Conservation (phyloP, 148 eudicot species). For the Rhododendron griersonianum region DNA sequence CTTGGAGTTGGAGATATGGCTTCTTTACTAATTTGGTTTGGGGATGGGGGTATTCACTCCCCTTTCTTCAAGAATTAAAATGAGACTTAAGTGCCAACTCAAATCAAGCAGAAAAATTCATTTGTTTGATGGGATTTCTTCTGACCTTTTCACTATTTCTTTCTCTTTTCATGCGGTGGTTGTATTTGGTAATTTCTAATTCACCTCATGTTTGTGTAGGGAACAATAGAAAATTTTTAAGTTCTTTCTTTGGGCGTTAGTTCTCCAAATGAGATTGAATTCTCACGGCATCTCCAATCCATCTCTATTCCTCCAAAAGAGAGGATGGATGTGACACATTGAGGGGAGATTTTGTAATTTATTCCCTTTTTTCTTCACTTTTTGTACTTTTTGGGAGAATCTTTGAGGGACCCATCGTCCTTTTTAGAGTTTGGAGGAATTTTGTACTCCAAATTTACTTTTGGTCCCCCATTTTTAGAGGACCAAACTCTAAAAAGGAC, state of each 20-base stretch:
- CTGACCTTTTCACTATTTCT: not conserved
- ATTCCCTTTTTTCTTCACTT: too few relatives aligned
- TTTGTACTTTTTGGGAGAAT: too few relatives aligned
- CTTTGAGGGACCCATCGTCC: too few relatives aligned
- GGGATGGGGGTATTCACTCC: not conserved
- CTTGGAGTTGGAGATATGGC: not conserved
- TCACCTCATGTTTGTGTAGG: not conserved
- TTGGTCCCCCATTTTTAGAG: too few relatives aligned
- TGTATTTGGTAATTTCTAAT: not conserved
- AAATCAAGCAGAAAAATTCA: not conserved
- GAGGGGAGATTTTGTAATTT: too few relatives aligned
- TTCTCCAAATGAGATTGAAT: not conserved
- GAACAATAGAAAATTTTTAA: not conserved
- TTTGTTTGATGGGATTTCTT: constrained; percentile 4
- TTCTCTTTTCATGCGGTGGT: too few relatives aligned
- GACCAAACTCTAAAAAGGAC: too few relatives aligned
- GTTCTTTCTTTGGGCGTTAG: not conserved
- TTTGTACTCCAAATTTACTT: too few relatives aligned
- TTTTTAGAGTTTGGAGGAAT: too few relatives aligned
- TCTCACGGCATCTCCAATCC: not conserved
- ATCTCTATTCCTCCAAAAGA: too few relatives aligned
- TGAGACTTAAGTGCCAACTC: not conserved
- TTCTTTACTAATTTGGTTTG: not conserved
- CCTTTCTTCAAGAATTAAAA: not conserved
- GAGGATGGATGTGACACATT: too few relatives aligned